Evolutionary conservation across 176 grass and related monocot genomes (phyloP).

Genomic region (Areca catechu): DNA sequence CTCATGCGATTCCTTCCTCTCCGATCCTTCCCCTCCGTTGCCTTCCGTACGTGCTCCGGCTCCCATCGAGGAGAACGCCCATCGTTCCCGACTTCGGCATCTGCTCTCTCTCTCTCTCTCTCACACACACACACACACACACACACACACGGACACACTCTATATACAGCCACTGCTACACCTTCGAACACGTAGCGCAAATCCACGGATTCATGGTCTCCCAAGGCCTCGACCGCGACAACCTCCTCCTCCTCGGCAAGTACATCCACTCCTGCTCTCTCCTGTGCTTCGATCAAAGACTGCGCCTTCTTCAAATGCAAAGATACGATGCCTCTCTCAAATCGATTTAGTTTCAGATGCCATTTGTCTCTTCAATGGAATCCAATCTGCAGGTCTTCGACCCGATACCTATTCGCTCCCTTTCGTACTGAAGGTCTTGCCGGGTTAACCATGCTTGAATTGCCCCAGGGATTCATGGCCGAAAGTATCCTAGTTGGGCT

Average conservation of each 20-base stretch:
- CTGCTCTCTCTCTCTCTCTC: no score
- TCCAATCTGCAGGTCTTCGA: conserved; percentile 5
- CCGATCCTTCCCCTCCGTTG: background rate
- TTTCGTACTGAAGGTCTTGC: conserved; percentile 12
- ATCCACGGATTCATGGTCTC: conserved; percentile 24
- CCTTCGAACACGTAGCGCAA: conserved; percentile 16
- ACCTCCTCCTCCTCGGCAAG: conserved; percentile 21
- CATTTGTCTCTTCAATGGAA: conserved; percentile 4
- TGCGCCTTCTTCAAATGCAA: conserved; percentile 14
- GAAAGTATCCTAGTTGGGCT: conserved; percentile 28
- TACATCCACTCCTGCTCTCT: conserved; percentile 16
- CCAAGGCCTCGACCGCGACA: conserved; percentile 12
- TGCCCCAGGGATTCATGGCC: conserved; percentile 25
- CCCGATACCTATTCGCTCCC: no score
- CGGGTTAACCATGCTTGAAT: conserved; percentile 12
- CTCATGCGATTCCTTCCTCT: background rate
- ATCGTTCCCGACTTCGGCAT: background rate
- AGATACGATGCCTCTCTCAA: conserved; percentile 20
- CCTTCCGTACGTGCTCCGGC: background rate
- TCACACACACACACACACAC: no score
- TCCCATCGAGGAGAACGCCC: background rate
- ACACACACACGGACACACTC: no score
- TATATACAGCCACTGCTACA: background rate
- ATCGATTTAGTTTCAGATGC: conserved; percentile 12
- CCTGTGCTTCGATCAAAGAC: conserved; percentile 4